These are phyloP conservation scores for Agrocybe praecox DNA, from an alignment of 768 basidiomycete genomes.

Conservation along the genomic window DNA sequence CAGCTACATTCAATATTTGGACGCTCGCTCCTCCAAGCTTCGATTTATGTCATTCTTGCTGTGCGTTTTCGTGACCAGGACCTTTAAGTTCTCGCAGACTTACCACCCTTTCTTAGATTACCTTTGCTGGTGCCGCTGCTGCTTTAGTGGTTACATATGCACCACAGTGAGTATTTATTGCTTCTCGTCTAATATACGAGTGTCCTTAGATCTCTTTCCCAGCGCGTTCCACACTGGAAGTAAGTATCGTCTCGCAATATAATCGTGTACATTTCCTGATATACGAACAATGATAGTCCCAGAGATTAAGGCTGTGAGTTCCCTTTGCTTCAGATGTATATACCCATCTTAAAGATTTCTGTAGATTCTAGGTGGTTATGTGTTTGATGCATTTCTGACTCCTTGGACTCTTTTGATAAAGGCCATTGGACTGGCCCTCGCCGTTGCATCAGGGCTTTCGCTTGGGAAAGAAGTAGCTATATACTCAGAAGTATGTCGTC, in stretches of 20 bases:
- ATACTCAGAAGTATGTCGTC: constrained; percentile 5
- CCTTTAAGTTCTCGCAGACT: background rate
- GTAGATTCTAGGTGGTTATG: constrained; percentile 82
- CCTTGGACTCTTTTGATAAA: constrained; percentile 88
- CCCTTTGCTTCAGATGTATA: background rate
- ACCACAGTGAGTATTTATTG: constrained; percentile 55
- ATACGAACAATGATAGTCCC: constrained; percentile 48
- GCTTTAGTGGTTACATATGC: constrained; percentile 66
- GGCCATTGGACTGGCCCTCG: constrained; percentile 76
- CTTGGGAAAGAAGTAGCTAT: constrained; percentile 77
- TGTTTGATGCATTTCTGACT: constrained; percentile 85
- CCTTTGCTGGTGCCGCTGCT: constrained; percentile 65
- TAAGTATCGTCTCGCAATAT: constrained; percentile 34
- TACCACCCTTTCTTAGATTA: constrained; percentile 40
- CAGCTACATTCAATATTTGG: constrained; percentile 55
- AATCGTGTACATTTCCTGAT: background rate
- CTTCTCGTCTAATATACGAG: background rate
- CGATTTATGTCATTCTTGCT: constrained; percentile 64
- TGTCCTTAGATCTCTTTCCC: constrained; percentile 6
- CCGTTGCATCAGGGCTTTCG: constrained; percentile 84
- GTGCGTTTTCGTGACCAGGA: constrained; percentile 38
- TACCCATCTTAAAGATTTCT: background rate
- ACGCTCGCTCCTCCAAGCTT: constrained; percentile 65
- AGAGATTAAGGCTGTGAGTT: constrained; percentile 74
- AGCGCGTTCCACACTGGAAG: constrained; percentile 84